Conservation (phyloP, 169 alveolate species). For the Amoebophrya sp. region DNA sequence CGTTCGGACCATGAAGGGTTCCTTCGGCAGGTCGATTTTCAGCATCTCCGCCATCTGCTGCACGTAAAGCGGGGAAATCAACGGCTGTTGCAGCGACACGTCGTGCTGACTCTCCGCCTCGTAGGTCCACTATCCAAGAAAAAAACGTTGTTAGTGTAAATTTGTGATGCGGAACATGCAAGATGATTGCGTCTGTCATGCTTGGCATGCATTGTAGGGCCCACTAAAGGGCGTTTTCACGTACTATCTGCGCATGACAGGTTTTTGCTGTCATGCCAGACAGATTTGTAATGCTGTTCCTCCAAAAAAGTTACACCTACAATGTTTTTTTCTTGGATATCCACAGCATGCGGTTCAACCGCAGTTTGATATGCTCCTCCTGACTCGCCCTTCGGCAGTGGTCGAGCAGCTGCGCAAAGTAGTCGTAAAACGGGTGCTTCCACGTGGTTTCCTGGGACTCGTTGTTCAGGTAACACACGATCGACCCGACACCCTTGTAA, state of each 20-base stretch:
- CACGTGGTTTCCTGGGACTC: slow-evolving; percentile 50
- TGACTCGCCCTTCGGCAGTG: slow-evolving; percentile 45
- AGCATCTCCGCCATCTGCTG: slow-evolving; percentile 21
- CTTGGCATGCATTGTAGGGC: too few species aligned
- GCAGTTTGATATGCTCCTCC: slow-evolving; percentile 52
- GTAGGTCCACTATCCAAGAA: too few species aligned
- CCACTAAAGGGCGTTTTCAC: too few species aligned
- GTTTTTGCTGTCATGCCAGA: too few species aligned
- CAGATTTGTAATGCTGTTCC: too few species aligned
- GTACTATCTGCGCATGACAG: too few species aligned
- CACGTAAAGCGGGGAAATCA: slow-evolving; percentile 41
- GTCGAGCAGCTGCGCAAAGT: slow-evolving; percentile 48
- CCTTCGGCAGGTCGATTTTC: slow-evolving; percentile 6
- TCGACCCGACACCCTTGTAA: slow-evolving; percentile 47
- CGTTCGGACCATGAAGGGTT: slow-evolving; percentile 51
- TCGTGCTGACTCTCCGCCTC: slow-evolving; percentile 49
- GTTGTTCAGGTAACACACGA: slow-evolving; percentile 46
- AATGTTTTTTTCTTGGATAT: too few species aligned
- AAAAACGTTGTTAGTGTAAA: too few species aligned
- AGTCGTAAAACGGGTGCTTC: slow-evolving; percentile 51
- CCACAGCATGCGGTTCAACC: slow-evolving; percentile 45
- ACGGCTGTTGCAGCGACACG: slow-evolving; percentile 42
- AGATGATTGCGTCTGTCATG: too few species aligned
- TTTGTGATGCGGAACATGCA: too few species aligned
- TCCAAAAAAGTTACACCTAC: too few species aligned